Conservation (phyloP, 371 early-diverging fungal species). For the Mucor indicus region DNA sequence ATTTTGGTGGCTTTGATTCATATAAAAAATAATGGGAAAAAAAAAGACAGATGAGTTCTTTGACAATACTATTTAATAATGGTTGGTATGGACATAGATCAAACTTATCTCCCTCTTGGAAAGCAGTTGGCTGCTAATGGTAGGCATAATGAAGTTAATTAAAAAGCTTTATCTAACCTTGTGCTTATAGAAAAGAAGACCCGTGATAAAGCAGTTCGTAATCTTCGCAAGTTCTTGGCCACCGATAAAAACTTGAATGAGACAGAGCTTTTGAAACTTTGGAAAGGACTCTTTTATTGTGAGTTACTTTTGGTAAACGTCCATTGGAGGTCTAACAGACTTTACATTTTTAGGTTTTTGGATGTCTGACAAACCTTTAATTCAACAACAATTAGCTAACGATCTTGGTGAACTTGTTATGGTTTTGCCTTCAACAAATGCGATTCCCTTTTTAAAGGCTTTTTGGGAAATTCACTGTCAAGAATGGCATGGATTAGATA, state of each 20-base stretch:
- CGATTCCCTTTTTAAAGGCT: conserved; percentile 64
- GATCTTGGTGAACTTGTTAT: conserved; percentile 69
- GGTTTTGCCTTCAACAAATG: conserved; percentile 52
- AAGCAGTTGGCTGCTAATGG: conserved; percentile 66
- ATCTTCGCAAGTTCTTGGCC: conserved; percentile 62
- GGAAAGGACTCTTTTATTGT: conserved; percentile 95
- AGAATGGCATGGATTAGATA: conserved; percentile 89
- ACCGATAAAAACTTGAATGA: conserved; percentile 52
- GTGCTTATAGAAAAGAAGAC: conserved; percentile 68
- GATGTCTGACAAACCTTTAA: conserved; percentile 93
- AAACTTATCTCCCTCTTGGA: conserved; percentile 51
- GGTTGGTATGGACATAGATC: conserved; percentile 12
- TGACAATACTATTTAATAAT: not conserved
- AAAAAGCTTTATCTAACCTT: not conserved
- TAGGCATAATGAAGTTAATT: conserved; percentile 7
- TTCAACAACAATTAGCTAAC: conserved; percentile 86
- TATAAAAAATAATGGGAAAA: not conserved
- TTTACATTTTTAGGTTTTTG: conserved; percentile 68
- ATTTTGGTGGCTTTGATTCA: conserved; percentile 6
- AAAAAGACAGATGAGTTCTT: not conserved
- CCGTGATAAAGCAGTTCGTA: conserved; percentile 79
- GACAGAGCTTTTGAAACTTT: conserved; percentile 78
- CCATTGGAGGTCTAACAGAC: not conserved
- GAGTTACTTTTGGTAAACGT: conserved; percentile 21
- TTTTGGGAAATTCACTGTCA: conserved; percentile 83